Percentiles rank a stretch among this genome's conserved stretches.
phyloP scores from a whole-genome alignment of 2,329 filamentous ascomycete genomes.

The Aspergillus sp. region DNA sequence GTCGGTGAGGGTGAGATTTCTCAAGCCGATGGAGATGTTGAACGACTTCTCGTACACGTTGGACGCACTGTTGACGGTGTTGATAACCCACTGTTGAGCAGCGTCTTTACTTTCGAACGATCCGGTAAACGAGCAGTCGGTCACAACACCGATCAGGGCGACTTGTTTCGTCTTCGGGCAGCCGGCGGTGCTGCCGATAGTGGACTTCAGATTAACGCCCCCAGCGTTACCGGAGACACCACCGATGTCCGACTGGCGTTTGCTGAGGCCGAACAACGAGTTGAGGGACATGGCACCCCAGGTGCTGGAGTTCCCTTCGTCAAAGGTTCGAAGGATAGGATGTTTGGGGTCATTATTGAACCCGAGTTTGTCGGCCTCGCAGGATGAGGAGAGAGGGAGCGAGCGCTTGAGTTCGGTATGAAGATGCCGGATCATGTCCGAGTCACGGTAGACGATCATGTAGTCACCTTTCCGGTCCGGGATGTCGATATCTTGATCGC shows the following conservation, averaged over 20 bases:
- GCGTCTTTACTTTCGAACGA: constrained; percentile 65
- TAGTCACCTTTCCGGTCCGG: constrained; percentile 60
- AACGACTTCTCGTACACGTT: constrained; percentile 85
- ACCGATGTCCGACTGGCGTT: constrained; percentile 66
- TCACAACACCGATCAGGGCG: constrained; percentile 85
- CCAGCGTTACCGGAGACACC: constrained; percentile 71
- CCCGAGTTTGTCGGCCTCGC: constrained; percentile 68
- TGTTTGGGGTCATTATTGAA: constrained; percentile 78
- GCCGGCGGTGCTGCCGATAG: constrained; percentile 77
- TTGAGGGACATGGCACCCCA: constrained; percentile 62
- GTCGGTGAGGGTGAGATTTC: constrained; percentile 77
- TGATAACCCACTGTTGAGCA: constrained; percentile 74
- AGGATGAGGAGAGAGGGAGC: constrained; percentile 50
- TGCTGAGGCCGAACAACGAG: constrained; percentile 64
- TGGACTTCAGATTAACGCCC: constrained; percentile 71
- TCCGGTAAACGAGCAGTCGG: constrained; percentile 83
- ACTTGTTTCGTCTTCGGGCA: constrained; percentile 90
- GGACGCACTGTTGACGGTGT: constrained; percentile 81
- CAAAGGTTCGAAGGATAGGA: constrained; percentile 58
- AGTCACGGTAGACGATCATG: constrained; percentile 91
- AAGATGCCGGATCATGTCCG: constrained; percentile 61
- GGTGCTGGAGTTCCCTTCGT: constrained; percentile 51
- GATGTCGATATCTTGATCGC: constrained; percentile 67
- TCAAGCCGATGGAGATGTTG: constrained; percentile 88
- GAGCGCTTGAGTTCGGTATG: constrained; percentile 66